Evolutionary conservation across 495 filamentous ascomycete species (phyloP).

Genomic region (Xylaria acuta): DNA sequence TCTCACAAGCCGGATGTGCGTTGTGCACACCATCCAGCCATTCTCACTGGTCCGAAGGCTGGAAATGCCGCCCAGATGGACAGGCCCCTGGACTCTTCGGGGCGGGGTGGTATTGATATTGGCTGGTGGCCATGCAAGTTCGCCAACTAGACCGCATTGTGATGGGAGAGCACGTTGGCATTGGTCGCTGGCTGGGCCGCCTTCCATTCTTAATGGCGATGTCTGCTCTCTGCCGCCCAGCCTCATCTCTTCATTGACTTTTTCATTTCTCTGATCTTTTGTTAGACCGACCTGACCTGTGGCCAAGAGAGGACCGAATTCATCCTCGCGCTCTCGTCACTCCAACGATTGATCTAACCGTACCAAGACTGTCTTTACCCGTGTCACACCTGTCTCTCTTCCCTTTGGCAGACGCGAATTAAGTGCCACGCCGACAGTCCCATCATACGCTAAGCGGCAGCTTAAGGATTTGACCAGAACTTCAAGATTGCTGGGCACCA

Average conservation of each 20-base stretch:
- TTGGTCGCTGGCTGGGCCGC: constrained; percentile 19
- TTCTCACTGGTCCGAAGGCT: constrained; percentile 38
- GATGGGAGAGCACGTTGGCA: constrained; percentile 1
- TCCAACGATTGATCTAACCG: background rate
- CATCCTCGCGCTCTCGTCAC: background rate
- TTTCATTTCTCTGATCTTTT: constrained; percentile 2
- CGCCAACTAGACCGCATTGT: constrained; percentile 14
- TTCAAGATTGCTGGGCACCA: background rate
- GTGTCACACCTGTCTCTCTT: background rate
- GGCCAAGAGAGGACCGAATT: background rate
- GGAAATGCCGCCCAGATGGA: constrained; percentile 38
- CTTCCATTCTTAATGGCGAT: constrained; percentile 26
- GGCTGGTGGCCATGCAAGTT: constrained; percentile 26
- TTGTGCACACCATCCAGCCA: constrained; percentile 39
- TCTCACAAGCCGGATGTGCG: constrained; percentile 30
- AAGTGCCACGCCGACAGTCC: background rate
- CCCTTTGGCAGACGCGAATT: background rate
- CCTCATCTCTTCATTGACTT: constrained; percentile 18
- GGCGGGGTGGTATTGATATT: constrained; percentile 37
- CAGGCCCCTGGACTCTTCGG: constrained; percentile 30
- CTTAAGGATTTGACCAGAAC: background rate
- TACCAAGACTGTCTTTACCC: background rate
- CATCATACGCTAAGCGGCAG: background rate
- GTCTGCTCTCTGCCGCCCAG: constrained; percentile 20
- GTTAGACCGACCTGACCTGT: background rate